These are phyloP conservation scores for Fraxinus sp. DNA, from an alignment of 305 asterid species.

Conservation along the genomic window DNA sequence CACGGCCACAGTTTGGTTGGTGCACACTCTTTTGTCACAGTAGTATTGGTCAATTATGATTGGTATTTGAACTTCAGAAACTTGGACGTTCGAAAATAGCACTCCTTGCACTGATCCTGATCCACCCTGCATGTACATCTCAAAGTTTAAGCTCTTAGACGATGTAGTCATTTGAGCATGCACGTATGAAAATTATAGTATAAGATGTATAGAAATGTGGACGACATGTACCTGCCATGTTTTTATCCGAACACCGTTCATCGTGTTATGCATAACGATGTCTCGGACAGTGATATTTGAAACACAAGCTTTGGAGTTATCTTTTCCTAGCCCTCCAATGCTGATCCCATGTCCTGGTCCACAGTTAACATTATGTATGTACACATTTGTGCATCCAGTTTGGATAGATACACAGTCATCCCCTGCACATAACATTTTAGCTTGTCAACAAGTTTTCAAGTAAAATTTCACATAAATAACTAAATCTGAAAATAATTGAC, in stretches of 20 bases:
- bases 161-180: neutral
- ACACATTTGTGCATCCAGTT: conserved; percentile 91
- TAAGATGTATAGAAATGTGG: neutral
- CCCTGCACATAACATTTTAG: conserved; percentile 44
- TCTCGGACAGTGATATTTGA: conserved; percentile 88
- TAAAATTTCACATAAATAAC: neutral
- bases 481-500: neutral
- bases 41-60: conserved; percentile 85
- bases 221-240: conserved; percentile 83
- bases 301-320: conserved; percentile 86
- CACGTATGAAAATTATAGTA: neutral
- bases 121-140: conserved; percentile 58
- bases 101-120: conserved; percentile 73
- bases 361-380: conserved; percentile 71
- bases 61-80: conserved; percentile 74
- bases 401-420: conserved; percentile 95
- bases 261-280: conserved; percentile 65
- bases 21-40: conserved; percentile 69
- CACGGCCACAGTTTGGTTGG: conserved; percentile 74
- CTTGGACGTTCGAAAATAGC: conserved; percentile 71
- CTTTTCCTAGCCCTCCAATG: conserved; percentile 87
- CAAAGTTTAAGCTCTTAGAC: neutral
- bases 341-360: conserved; percentile 99
- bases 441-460: neutral
- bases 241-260: conserved; percentile 89